Conservation (phyloP, 805 yeast genomes). For the Suhomyces prunicola region DNA sequence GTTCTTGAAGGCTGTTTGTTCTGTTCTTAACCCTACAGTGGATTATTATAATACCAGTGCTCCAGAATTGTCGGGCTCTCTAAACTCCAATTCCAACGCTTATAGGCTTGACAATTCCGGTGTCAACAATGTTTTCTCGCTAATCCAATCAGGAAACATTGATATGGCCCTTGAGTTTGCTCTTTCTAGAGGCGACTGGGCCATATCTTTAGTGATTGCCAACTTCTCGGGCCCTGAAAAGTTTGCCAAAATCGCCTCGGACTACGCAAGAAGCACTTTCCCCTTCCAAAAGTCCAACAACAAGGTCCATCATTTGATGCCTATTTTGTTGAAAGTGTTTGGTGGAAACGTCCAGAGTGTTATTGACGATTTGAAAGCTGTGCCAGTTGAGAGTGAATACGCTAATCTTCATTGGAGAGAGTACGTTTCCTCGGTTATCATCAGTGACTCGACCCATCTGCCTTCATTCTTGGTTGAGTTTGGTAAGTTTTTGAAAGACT, state of each 20-base stretch:
- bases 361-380: conserved; percentile 45
- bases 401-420: conserved; percentile 53
- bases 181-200: conserved; percentile 65
- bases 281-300: conserved; percentile 39
- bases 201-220: conserved; percentile 71
- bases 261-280: conserved; percentile 49
- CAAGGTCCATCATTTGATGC: conserved; percentile 43
- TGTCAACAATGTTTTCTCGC: conserved; percentile 27
- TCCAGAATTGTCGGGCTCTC: conserved; percentile 23
- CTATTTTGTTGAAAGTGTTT: conserved; percentile 59
- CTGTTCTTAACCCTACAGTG: conserved; percentile 42
- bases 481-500: conserved; percentile 43
- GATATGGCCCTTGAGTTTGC: conserved; percentile 64
- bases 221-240: conserved; percentile 59
- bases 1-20: conserved; percentile 31
- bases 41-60: conserved; percentile 30
- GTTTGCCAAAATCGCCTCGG: conserved; percentile 57
- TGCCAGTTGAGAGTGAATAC: conserved; percentile 45
- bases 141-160: conserved; percentile 60
- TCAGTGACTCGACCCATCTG: conserved; percentile 23
- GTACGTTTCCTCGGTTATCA: conserved; percentile 38
- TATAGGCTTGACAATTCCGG: conserved; percentile 40
- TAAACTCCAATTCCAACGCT: conserved; percentile 34
- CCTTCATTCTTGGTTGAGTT: conserved; percentile 48
- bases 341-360: conserved; percentile 59